phyloP scores from a whole-genome alignment of 1,284 basidiomycete species.

The Cyathus pygmaeus region DNA sequence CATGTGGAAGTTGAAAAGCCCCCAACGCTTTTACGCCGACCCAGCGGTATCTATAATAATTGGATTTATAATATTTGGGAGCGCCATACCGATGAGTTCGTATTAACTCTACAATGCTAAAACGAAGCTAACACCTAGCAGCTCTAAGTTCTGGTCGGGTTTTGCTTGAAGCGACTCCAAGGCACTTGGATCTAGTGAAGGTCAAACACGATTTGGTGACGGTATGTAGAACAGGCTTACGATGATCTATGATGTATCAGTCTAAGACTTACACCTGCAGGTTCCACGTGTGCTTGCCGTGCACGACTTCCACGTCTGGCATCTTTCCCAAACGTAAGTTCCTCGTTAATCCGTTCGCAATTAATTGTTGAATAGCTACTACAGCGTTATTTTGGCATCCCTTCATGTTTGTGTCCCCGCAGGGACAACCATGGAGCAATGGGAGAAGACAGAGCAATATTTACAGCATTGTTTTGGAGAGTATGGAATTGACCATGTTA shows the following conservation, averaged over 20 bases:
- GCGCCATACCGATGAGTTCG: conserved; percentile 59
- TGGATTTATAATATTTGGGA: conserved; percentile 57
- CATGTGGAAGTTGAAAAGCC: conserved; percentile 54
- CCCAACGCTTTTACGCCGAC: conserved; percentile 61
- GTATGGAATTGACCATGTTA: conserved; percentile 61
- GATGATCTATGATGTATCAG: too few relatives aligned
- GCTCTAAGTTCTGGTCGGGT: conserved; percentile 56
- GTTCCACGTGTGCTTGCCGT: conserved; percentile 55
- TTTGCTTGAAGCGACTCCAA: conserved; percentile 57
- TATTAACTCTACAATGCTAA: conserved; percentile 8
- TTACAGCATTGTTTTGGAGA: conserved; percentile 59
- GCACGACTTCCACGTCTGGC: conserved; percentile 63
- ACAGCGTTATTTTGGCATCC: conserved; percentile 58
- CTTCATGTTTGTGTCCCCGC: conserved; percentile 62
- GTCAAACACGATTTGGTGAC: conserved; percentile 56
- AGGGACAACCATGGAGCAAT: too few relatives aligned
- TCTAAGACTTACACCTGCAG: conserved; percentile 19
- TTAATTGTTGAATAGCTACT: neutral
- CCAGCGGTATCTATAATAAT: conserved; percentile 57
- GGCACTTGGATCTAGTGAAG: conserved; percentile 55
- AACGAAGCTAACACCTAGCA: conserved; percentile 22
- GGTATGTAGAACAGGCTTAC: too few relatives aligned
- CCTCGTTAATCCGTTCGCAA: neutral
- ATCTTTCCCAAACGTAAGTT: conserved; percentile 57
- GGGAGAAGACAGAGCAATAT: conserved; percentile 51